These are phyloP conservation scores for Cryphonectria naterciae DNA, from an alignment of 2,329 filamentous ascomycete genomes.

Conservation along the genomic window DNA sequence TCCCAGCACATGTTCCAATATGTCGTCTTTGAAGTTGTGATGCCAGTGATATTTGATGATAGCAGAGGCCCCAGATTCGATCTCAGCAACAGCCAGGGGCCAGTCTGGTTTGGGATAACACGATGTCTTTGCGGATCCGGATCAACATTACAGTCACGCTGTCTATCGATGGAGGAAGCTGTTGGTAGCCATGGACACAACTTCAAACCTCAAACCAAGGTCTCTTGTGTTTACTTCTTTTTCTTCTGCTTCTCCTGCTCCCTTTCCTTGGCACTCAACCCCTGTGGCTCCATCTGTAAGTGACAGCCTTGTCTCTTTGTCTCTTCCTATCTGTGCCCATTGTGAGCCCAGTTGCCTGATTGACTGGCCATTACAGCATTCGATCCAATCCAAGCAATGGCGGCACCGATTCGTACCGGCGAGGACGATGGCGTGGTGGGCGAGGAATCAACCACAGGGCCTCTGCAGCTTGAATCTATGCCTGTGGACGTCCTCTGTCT, in stretches of 20 bases:
- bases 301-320: too few relatives aligned
- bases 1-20: background rate
- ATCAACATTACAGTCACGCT: too few relatives aligned
- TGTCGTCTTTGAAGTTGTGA: background rate
- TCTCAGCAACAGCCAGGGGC: background rate
- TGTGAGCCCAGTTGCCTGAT: background rate
- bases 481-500: background rate
- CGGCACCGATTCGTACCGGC: background rate
- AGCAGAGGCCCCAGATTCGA: background rate
- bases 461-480: background rate
- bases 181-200: too few relatives aligned
- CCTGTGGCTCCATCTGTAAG: too few relatives aligned
- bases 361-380: background rate
- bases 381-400: background rate
- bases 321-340: background rate
- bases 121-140: too few relatives aligned
- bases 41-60: background rate
- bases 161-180: too few relatives aligned
- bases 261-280: too few relatives aligned
- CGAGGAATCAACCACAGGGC: too few relatives aligned
- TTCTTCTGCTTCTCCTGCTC: too few relatives aligned
- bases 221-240: too few relatives aligned
- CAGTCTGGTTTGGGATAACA: background rate
- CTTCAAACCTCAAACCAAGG: too few relatives aligned
- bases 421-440: too few relatives aligned